Conservation (phyloP, 768 basidiomycete genomes). For the Podaxis sp. region DNA sequence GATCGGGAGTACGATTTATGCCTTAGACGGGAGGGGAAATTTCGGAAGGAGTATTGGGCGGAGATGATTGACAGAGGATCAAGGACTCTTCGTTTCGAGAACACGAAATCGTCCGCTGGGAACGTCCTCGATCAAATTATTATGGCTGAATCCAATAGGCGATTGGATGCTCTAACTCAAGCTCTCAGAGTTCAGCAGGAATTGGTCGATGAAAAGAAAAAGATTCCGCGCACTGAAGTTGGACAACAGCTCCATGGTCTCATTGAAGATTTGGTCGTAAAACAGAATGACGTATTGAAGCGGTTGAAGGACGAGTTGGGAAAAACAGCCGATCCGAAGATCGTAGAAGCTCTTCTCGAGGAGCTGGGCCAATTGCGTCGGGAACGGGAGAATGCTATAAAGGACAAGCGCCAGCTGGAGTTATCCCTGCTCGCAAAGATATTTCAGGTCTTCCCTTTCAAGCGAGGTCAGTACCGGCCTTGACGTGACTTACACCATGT, state of each 20-base stretch:
- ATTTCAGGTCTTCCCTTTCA: too few relatives aligned
- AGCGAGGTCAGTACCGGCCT: too few relatives aligned
- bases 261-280: background rate
- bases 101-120: background rate
- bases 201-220: background rate
- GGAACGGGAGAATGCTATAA: background rate
- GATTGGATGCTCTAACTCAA: background rate
- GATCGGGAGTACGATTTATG: background rate
- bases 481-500: too few relatives aligned
- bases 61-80: slow-evolving; percentile 1
- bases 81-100: background rate
- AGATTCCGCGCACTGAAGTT: background rate
- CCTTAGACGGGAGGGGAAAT: background rate
- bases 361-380: background rate
- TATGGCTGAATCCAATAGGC: background rate
- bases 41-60: background rate
- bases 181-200: background rate
- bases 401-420: background rate
- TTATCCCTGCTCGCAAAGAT: background rate
- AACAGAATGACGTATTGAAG: background rate
- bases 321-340: background rate
- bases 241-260: background rate
- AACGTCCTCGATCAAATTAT: background rate
- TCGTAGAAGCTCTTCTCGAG: background rate
- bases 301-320: background rate